phyloP scores from a whole-genome alignment of 768 basidiomycete genomes.

The Boletus sensibilis region DNA sequence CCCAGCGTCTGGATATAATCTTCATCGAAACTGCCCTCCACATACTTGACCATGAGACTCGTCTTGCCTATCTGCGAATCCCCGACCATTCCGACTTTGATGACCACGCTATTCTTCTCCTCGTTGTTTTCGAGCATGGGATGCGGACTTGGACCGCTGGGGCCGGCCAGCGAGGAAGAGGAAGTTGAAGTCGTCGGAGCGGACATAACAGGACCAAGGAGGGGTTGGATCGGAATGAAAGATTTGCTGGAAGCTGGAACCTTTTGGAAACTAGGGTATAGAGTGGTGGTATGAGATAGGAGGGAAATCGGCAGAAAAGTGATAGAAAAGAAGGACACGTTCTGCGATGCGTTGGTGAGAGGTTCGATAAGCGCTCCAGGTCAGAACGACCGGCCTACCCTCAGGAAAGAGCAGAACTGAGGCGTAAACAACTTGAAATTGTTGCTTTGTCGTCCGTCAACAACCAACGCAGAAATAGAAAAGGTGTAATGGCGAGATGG shows the following conservation, averaged over 20 bases:
- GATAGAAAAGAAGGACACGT: conserved; percentile 40
- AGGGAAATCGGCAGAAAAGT: conserved; percentile 34
- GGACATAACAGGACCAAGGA: conserved; percentile 41
- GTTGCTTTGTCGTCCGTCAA: conserved; percentile 35
- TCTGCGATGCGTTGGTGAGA: conserved; percentile 32
- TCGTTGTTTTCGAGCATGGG: conserved; percentile 58
- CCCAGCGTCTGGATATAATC: conserved; percentile 99
- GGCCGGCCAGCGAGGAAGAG: conserved; percentile 43
- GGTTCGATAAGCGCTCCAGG: conserved; percentile 35
- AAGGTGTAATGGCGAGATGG: conserved; percentile 9
- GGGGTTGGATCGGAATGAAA: conserved; percentile 18
- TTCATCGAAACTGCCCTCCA: conserved; percentile 97
- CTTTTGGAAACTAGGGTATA: conserved; percentile 28
- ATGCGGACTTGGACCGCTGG: conserved; percentile 54
- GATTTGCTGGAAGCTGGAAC: conserved; percentile 16
- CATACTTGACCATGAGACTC: conserved; percentile 99
- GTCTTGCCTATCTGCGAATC: conserved; percentile 99
- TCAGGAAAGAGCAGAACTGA: conserved; percentile 26
- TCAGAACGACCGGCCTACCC: conserved; percentile 34
- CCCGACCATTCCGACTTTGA: conserved; percentile 99
- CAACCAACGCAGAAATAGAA: conserved; percentile 35
- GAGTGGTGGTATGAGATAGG: conserved; percentile 26
- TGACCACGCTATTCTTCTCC: conserved; percentile 87
- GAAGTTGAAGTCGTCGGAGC: conserved; percentile 48
- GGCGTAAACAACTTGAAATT: conserved; percentile 27